Evolutionary conservation across 2,329 filamentous ascomycete species (phyloP).

Genomic region (Ramichloridium luteum): DNA sequence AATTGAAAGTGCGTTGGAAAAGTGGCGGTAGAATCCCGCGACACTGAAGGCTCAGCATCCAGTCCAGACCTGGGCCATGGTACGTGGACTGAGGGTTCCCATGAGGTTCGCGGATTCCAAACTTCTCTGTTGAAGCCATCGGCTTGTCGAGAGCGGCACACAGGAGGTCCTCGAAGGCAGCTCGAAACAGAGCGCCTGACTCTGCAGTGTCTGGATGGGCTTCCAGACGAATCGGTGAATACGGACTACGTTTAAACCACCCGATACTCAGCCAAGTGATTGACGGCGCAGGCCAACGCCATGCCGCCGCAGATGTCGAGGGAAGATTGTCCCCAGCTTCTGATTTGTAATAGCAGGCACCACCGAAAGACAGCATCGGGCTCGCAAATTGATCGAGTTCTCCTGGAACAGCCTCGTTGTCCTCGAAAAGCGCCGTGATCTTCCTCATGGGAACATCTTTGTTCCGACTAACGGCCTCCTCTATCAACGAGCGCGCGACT

Average conservation of each 20-base stretch:
- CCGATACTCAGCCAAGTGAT: conserved; percentile 22
- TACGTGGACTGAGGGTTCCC: conserved; percentile 15
- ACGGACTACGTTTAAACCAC: conserved; percentile 33
- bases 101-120: conserved; percentile 11
- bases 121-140: conserved; percentile 14
- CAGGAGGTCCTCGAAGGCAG: conserved; percentile 49
- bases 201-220: conserved; percentile 26
- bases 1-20: conserved; percentile 12
- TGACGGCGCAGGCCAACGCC: conserved; percentile 1
- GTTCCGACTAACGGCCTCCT: too few species aligned
- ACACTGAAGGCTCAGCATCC: conserved; percentile 26
- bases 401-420: conserved; percentile 11
- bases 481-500: too few species aligned
- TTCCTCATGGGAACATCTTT: conserved; percentile 17
- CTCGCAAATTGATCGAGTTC: conserved; percentile 12
- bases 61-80: conserved; percentile 22
- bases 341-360: conserved; percentile 13
- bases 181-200: conserved; percentile 37
- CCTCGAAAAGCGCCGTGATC: conserved; percentile 19
- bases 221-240: conserved; percentile 45
- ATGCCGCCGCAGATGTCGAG: conserved; percentile 3
- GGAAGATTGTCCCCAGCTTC: conserved; percentile 11
- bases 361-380: conserved; percentile 11
- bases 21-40: conserved; percentile 24
- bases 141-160: conserved; percentile 29